These are phyloP conservation scores for Talaromyces islandicus DNA, from an alignment of 2,329 filamentous ascomycete species.

Conservation along the genomic window DNA sequence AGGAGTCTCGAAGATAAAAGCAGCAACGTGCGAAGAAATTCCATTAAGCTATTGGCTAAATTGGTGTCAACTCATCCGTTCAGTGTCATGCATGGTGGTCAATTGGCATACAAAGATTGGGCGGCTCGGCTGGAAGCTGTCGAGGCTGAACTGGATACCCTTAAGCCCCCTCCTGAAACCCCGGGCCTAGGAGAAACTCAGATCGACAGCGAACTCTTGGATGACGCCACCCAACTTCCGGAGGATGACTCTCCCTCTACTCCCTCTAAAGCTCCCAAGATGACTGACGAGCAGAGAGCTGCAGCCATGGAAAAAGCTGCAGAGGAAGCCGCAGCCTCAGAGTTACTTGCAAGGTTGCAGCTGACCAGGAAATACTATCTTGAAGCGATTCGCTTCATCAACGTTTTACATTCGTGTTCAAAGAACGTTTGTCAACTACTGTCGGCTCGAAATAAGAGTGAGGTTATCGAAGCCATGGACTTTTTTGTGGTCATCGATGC, in stretches of 20 bases:
- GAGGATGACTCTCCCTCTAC: constrained; percentile 41
- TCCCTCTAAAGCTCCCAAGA: constrained; percentile 58
- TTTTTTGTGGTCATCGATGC: constrained; percentile 94
- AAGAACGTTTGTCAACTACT: constrained; percentile 77
- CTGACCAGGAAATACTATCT: constrained; percentile 84
- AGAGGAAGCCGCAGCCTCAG: constrained; percentile 81
- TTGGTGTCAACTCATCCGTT: constrained; percentile 94
- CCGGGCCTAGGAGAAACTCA: constrained; percentile 68
- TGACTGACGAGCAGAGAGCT: constrained; percentile 74
- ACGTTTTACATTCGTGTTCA: constrained; percentile 79
- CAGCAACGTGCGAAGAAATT: constrained; percentile 91
- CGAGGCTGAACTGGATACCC: constrained; percentile 70
- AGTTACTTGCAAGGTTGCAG: constrained; percentile 80
- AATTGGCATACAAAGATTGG: constrained; percentile 83
- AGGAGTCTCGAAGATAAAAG: constrained; percentile 95
- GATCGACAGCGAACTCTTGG: constrained; percentile 71
- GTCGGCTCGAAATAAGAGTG: constrained; percentile 93
- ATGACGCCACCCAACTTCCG: constrained; percentile 79
- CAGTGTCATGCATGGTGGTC: constrained; percentile 80
- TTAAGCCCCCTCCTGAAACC: constrained; percentile 70
- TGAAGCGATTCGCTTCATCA: constrained; percentile 91
- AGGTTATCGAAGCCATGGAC: constrained; percentile 98
- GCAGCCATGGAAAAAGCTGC: constrained; percentile 71
- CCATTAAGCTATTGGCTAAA: constrained; percentile 83
- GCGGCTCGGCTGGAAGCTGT: constrained; percentile 72